Conservation (phyloP, 441 rosid genomes). For the Capsella rubella region DNA sequence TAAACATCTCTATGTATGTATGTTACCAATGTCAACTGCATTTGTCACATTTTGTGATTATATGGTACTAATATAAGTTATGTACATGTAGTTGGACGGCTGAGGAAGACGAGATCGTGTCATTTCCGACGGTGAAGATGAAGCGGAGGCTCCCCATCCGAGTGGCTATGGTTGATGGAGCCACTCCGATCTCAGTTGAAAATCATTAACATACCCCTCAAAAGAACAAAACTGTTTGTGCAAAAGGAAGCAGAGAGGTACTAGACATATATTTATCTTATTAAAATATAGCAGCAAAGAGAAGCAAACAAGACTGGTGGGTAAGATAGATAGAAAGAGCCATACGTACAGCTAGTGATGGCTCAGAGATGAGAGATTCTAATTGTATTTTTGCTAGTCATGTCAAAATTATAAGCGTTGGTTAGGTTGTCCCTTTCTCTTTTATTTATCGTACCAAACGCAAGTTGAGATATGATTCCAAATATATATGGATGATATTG, state of each 20-base stretch:
- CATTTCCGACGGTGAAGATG: conserved; percentile 92
- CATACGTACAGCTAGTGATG: conserved; percentile 46
- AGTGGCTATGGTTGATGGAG: conserved; percentile 46
- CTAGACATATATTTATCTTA: neutral
- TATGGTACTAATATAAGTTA: conserved; percentile 3
- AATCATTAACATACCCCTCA: neutral
- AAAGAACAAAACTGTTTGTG: conserved; percentile 10
- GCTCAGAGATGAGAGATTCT: conserved; percentile 28
- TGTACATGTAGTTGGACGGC: conserved; percentile 76
- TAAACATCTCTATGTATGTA: neutral
- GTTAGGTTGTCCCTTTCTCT: conserved; percentile 48
- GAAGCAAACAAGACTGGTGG: conserved; percentile 38
- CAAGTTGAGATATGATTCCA: conserved; percentile 37
- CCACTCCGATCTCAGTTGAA: neutral
- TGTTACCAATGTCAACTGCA: neutral
- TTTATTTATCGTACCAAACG: conserved; percentile 42
- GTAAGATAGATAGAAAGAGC: conserved; percentile 37
- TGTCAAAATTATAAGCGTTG: conserved; percentile 43
- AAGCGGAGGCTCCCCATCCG: conserved; percentile 82
- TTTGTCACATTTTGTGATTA: neutral
- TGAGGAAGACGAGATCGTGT: conserved; percentile 69
- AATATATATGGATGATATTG: neutral
- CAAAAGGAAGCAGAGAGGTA: conserved; percentile 27
- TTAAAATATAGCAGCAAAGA: conserved; percentile 5
- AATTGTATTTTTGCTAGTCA: conserved; percentile 27